Evolutionary conservation across 495 filamentous ascomycete genomes (phyloP), one percentile per base, ranked within the genome.

Genomic region (Cladorrhinum samala): DNA sequence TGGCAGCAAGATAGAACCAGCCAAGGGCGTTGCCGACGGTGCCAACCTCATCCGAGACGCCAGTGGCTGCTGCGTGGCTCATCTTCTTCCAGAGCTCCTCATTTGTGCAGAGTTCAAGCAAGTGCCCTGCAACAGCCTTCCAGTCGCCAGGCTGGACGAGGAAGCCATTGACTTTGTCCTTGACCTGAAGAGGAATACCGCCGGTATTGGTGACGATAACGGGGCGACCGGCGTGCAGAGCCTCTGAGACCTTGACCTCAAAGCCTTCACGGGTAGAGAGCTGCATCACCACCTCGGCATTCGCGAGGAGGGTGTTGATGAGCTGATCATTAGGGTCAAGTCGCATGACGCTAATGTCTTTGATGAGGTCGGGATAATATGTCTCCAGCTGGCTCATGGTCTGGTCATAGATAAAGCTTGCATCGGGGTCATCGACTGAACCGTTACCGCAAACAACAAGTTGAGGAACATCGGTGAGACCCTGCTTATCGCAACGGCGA

Each of bases 191-290:
- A 0, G 89, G 88, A 46, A 95, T 91, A 3, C 89, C 89, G 27
- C 89, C 89, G 0, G 85, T 85, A 14, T 76, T 75, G 1, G 86
- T 89, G 5, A 87, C 88, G 49, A 95, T 89, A 43, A 91, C 78
- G 2, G 89, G 89, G 9, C 86, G 83, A 19, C 89, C 89, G 57
- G 91, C 89, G 66, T 92, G 89, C 7, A 91, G 75, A 21, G 88
- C 89, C 66, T 95, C 89, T 0, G 86, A 90, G 14, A 95, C 89
- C 69, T 94, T 95, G 50, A 93, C 85, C 65, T 95, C 89, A 60
- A 95, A 95, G 2, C 89, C 89, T 65, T 95, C 89, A 17, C 86
- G 81, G 1, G 83, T 90, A 7, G 87, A 91, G 16, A 95, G 79
- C 67, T 95, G 89, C 36, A 92, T 74, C 0, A 82, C 85, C 18